A percentile compares a stretch with the other conserved stretches of the same genome.
These are phyloP conservation scores for Phytophthora hybrid DNA, from an alignment of 352 stramenopile species.

Conservation along the genomic window DNA sequence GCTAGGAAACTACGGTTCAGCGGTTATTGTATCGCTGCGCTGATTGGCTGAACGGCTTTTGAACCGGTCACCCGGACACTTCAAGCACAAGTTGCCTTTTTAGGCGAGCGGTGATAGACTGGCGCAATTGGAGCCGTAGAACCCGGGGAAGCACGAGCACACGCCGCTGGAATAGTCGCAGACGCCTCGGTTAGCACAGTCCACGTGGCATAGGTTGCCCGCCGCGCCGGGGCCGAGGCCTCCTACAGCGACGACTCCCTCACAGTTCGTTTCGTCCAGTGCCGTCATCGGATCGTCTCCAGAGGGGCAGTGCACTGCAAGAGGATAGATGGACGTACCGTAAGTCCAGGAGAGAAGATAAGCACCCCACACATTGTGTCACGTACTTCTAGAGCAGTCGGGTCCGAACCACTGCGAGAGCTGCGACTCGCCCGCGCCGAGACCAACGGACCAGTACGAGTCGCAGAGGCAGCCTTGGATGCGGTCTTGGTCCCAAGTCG, in stretches of 20 bases:
- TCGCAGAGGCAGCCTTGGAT: conserved; percentile 86
- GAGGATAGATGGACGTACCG: background rate
- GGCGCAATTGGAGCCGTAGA: conserved; percentile 83
- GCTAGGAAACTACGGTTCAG: conserved; percentile 27
- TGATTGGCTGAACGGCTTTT: conserved; percentile 25
- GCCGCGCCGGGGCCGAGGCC: conserved; percentile 45
- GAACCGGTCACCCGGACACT: conserved; percentile 31
- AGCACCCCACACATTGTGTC: background rate
- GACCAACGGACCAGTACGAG: conserved; percentile 76
- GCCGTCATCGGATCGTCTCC: conserved; percentile 88
- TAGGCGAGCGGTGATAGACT: conserved; percentile 64
- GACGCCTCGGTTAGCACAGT: conserved; percentile 80
- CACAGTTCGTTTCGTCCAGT: conserved; percentile 89
- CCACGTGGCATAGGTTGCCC: conserved; percentile 78
- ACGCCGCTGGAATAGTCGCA: conserved; percentile 76
- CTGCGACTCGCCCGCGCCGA: conserved; percentile 80
- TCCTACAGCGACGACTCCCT: conserved; percentile 47
- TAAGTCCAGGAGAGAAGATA: background rate
- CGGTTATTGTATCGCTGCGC: conserved; percentile 22
- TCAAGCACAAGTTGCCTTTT: conserved; percentile 8
- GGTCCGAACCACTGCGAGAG: conserved; percentile 89
- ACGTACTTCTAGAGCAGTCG: conserved; percentile 83
- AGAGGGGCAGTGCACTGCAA: conserved; percentile 80
- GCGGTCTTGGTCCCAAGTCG: conserved; percentile 81
- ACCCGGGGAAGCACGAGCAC: conserved; percentile 78